Conservation (phyloP, 1,284 basidiomycete genomes). For the Malassezia globosa region DNA sequence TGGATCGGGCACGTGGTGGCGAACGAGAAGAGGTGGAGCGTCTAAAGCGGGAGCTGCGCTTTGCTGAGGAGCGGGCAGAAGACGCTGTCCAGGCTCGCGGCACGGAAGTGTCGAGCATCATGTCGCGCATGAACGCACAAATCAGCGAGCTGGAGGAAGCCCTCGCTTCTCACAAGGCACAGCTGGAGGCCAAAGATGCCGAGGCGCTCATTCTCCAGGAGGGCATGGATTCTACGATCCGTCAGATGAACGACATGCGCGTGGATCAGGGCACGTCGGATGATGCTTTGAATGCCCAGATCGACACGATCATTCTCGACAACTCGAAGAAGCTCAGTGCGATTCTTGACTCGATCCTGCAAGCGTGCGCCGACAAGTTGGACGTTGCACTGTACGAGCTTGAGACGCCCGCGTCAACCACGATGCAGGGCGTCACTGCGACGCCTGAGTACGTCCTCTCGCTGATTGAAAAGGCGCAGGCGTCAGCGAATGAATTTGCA, state of each 20-base stretch:
- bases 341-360: constrained; percentile 92
- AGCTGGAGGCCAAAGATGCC: constrained; percentile 91
- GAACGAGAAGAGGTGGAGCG: constrained; percentile 95
- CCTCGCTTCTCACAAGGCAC: constrained; percentile 65
- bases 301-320: constrained; percentile 92
- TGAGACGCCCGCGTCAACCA: constrained; percentile 82
- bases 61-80: constrained; percentile 95
- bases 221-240: constrained; percentile 85
- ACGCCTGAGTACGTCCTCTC: constrained; percentile 96
- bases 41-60: constrained; percentile 78
- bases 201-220: constrained; percentile 92
- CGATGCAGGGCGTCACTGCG: constrained; percentile 74
- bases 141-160: constrained; percentile 89
- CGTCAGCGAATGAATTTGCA: constrained; percentile 89
- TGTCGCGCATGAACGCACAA: constrained; percentile 91
- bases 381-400: constrained; percentile 96
- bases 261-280: constrained; percentile 74
- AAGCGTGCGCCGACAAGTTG: constrained; percentile 90
- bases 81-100: constrained; percentile 83
- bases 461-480: constrained; percentile 92
- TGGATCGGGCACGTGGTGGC: constrained; percentile 79
- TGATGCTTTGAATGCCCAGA: constrained; percentile 82
- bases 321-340: constrained; percentile 95
- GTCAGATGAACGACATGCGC: constrained; percentile 75
- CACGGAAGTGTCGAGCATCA: constrained; percentile 76